phyloP scores from a whole-genome alignment of 2,329 filamentous ascomycete species.

The Stagonosporopsis rhizophila region DNA sequence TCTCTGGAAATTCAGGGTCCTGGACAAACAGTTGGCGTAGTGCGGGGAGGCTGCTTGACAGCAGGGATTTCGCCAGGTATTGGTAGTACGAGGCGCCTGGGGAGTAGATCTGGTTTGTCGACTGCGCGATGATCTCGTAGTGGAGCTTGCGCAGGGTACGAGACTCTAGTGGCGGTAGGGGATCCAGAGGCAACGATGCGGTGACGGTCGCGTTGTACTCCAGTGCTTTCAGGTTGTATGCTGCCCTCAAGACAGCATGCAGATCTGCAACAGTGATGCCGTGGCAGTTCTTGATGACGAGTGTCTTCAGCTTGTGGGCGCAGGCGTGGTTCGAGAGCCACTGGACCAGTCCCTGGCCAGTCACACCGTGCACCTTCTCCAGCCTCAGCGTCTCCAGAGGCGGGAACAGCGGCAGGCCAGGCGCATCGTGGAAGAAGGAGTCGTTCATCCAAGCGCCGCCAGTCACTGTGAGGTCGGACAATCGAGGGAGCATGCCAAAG shows the following conservation, averaged over 20 bases:
- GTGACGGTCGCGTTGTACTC: constrained; percentile 64
- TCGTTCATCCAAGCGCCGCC: constrained; percentile 76
- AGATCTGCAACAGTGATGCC: constrained; percentile 70
- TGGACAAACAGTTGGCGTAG: constrained; percentile 83
- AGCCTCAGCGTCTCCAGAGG: constrained; percentile 76
- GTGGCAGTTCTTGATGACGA: constrained; percentile 73
- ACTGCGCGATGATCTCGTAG: constrained; percentile 77
- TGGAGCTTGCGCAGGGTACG: constrained; percentile 74
- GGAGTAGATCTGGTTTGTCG: constrained; percentile 62
- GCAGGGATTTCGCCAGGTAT: constrained; percentile 84
- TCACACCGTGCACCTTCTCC: constrained; percentile 74
- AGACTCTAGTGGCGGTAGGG: constrained; percentile 71
- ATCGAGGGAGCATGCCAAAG: constrained; percentile 68
- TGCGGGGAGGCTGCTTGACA: constrained; percentile 75
- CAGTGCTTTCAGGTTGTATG: constrained; percentile 65
- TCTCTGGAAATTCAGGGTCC: constrained; percentile 81
- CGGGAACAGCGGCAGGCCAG: constrained; percentile 75
- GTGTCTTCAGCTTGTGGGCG: constrained; percentile 66
- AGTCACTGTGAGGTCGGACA: constrained; percentile 78
- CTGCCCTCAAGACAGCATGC: constrained; percentile 66
- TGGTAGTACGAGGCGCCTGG: constrained; percentile 74
- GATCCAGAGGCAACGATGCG: constrained; percentile 63
- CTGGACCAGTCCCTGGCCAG: constrained; percentile 70
- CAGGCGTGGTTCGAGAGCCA: constrained; percentile 68
- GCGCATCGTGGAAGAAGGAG: constrained; percentile 72